Evolutionary conservation across 2,329 filamentous ascomycete species (phyloP), one percentile per base, ranked within the genome.

Genomic region (Phyllosticta paracitricarpa): DNA sequence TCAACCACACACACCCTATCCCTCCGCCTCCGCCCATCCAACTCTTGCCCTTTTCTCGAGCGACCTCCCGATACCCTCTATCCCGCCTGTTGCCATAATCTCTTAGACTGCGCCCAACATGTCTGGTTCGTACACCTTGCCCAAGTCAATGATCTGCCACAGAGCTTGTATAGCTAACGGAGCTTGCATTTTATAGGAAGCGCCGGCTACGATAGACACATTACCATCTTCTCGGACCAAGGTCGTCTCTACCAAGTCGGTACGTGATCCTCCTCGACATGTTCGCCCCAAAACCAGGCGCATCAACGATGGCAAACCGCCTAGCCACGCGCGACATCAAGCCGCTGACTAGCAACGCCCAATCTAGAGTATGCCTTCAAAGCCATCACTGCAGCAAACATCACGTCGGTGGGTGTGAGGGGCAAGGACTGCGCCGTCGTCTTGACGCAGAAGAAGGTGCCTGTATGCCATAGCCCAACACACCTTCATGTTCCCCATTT

Each of bases 181-280:
- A 51, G 24, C 56, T 25, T 25, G 52, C 30, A 33, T 48, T 57
- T 54, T 22, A 70, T 71, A 91, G 88, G 87, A 77, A 89, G 86
- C 79, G 88, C 89, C 78, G 92, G 91, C 73, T 97, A 95, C 80
- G 94, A 99, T 79, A 86, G 94, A 82, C 94, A 99, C 79, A 99
- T 99, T 73, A 99, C 94, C 75, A 97, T 99, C 83, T 99, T 99
- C 82, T 97, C 94, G 65, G 94, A 99, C 77, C 92, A 97, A 80
- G 94, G 94, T 73, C 87, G 94, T 76, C 82, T 99, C 76, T 99
- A 97, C 77, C 94, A 99, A 97, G 94, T 99, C 77, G 61, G 61
- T 62, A 57, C 30, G 60, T 58, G 19, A 28, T 28, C 9, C 19
- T 51, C 17, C 19, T 25, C 6, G 19, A 10, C 25, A 28, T 14